Evolutionary conservation across 495 filamentous ascomycete species (phyloP).

Genomic region (Venustampulla echinocandica): DNA sequence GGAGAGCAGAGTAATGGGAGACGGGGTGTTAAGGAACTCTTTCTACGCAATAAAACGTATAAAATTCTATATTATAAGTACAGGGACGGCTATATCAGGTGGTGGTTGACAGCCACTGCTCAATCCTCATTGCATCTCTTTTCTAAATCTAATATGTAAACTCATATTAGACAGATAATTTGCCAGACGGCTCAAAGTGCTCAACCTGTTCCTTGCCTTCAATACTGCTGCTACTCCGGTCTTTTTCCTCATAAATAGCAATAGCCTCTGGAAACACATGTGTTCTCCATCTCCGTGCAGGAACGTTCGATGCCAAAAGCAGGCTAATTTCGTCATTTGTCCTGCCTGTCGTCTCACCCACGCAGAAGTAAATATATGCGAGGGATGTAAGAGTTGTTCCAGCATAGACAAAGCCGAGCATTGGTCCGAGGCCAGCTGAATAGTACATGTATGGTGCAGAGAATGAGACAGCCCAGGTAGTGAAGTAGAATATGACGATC

Average conservation of each 20-base stretch:
- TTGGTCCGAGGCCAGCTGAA: constrained; percentile 28
- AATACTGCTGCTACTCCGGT: not conserved
- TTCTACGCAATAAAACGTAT: too few relatives aligned
- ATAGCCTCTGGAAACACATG: constrained; percentile 6
- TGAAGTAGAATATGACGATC: constrained; percentile 28
- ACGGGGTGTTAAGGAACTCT: too few relatives aligned
- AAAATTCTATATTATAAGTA: too few relatives aligned
- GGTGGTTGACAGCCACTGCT: too few relatives aligned
- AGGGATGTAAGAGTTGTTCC: constrained; percentile 25
- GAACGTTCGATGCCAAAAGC: constrained; percentile 22
- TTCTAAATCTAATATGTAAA: not conserved
- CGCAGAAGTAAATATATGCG: constrained; percentile 34
- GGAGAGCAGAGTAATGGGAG: too few relatives aligned
- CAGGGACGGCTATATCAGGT: too few relatives aligned
- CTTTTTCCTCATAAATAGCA: not conserved
- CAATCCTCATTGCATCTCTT: not conserved
- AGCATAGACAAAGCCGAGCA: constrained; percentile 32
- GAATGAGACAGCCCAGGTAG: constrained; percentile 31
- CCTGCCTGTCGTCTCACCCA: constrained; percentile 30
- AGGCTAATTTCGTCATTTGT: constrained; percentile 26
- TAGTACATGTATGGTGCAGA: constrained; percentile 34
- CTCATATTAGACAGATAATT: not conserved
- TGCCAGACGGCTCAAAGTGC: not conserved
- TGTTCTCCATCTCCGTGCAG: constrained; percentile 10
- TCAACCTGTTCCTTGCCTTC: not conserved